These are phyloP conservation scores for Calcarisporium arbuscula DNA, from an alignment of 2,329 filamentous ascomycete genomes.

Conservation along the genomic window DNA sequence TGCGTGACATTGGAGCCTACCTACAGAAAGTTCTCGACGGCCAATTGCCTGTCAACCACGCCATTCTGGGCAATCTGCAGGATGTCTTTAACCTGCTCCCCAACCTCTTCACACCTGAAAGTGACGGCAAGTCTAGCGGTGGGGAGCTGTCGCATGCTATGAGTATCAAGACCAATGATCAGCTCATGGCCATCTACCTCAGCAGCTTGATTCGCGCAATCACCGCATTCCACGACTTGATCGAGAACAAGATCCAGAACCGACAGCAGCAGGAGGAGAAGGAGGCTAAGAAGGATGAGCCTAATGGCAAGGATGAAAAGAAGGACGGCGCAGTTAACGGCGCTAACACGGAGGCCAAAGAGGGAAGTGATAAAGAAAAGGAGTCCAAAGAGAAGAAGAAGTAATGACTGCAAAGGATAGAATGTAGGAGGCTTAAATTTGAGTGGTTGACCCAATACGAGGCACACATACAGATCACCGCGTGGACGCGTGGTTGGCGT, in stretches of 20 bases:
- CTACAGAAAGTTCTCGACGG: constrained; percentile 92
- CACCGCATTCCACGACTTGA: constrained; percentile 97
- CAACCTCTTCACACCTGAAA: constrained; percentile 81
- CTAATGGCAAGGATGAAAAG: constrained; percentile 52
- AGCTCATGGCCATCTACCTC: constrained; percentile 97
- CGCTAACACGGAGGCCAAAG: constrained; percentile 42
- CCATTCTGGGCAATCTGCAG: constrained; percentile 95
- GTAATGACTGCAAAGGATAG: constrained; percentile 12
- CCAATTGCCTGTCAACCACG: constrained; percentile 91
- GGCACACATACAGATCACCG: background rate
- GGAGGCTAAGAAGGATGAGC: constrained; percentile 74
- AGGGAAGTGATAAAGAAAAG: constrained; percentile 47
- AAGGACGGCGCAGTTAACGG: constrained; percentile 41
- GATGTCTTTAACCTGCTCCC: constrained; percentile 98
- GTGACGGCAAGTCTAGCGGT: constrained; percentile 58
- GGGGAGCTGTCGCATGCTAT: constrained; percentile 91
- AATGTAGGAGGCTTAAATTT: background rate
- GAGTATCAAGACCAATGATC: constrained; percentile 98
- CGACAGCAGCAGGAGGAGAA: constrained; percentile 94
- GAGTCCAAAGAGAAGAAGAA: constrained; percentile 49
- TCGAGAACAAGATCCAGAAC: constrained; percentile 99
- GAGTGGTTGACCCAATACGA: background rate
- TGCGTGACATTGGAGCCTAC: constrained; percentile 93
- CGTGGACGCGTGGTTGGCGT: background rate
- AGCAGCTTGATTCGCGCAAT: constrained; percentile 96